phyloP scores from a whole-genome alignment of 148 eudicot species.

The Silene conica region DNA sequence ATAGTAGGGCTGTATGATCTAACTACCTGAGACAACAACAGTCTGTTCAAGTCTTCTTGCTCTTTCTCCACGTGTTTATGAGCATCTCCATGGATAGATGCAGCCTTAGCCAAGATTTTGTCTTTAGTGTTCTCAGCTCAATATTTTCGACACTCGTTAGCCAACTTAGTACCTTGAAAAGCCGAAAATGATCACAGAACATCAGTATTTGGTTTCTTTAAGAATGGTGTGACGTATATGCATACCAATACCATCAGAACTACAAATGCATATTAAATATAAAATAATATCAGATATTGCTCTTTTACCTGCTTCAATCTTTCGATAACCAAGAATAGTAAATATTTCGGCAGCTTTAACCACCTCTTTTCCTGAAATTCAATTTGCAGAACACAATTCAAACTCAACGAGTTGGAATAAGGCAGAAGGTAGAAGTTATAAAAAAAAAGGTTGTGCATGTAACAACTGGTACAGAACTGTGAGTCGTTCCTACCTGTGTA shows the following conservation, averaged over 20 bases:
- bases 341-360: too few species aligned
- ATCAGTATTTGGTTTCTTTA: too few species aligned
- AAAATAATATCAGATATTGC: too few species aligned
- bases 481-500: not conserved
- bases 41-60: constrained; percentile 73
- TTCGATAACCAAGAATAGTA: too few species aligned
- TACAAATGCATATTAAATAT: too few species aligned
- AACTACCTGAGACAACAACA: constrained; percentile 66
- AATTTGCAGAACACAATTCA: too few species aligned
- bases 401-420: not conserved
- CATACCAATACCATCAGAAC: too few species aligned
- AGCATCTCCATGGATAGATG: constrained; percentile 91
- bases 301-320: constrained; percentile 77
- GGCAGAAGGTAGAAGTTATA: not conserved
- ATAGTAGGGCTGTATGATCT: not conserved
- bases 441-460: not conserved
- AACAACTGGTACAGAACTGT: not conserved
- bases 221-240: too few species aligned
- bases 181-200: not conserved
- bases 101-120: constrained; percentile 80
- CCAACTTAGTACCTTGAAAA: constrained; percentile 70
- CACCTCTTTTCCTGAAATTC: too few species aligned
- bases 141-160: constrained; percentile 92
- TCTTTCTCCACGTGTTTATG: constrained; percentile 89
- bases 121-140: constrained; percentile 80